Percentiles rank a stretch among this genome's conserved stretches.
Conservation (phyloP, 352 stramenopile species). For the Peronospora tabacina region DNA sequence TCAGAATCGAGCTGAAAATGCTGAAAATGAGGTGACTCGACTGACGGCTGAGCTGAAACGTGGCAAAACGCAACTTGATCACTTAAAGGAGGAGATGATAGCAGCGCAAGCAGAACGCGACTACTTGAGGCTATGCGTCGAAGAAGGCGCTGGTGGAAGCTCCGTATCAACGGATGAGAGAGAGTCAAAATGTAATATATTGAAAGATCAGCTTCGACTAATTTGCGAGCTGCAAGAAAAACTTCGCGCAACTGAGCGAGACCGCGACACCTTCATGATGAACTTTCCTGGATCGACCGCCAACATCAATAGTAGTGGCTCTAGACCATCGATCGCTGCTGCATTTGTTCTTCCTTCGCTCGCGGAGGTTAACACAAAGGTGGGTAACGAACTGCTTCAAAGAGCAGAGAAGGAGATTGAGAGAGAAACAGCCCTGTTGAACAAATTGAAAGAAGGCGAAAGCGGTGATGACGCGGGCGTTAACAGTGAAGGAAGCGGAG, state of each 20-base stretch:
- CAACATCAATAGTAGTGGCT: slow-evolving; percentile 4
- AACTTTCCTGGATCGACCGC: slow-evolving; percentile 13
- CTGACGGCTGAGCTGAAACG: slow-evolving; percentile 73
- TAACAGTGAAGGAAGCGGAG: slow-evolving; percentile 36
- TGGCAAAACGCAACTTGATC: slow-evolving; percentile 65
- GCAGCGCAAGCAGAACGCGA: slow-evolving; percentile 75
- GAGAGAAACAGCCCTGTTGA: slow-evolving; percentile 61
- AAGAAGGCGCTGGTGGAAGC: slow-evolving; percentile 32
- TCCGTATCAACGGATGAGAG: slow-evolving; percentile 30
- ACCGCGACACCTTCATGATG: slow-evolving; percentile 60
- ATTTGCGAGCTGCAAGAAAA: slow-evolving; percentile 79
- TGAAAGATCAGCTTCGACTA: slow-evolving; percentile 73
- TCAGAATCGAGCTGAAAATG: slow-evolving; percentile 61
- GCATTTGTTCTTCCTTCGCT: slow-evolving; percentile 35
- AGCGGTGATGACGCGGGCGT: slow-evolving; percentile 34
- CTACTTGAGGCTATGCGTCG: slow-evolving; percentile 61
- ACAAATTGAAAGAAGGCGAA: slow-evolving; percentile 54
- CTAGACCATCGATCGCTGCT: slow-evolving; percentile 16
- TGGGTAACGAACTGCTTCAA: slow-evolving; percentile 58
- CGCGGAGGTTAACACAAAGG: slow-evolving; percentile 41
- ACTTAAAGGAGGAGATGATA: slow-evolving; percentile 84
- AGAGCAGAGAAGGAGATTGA: slow-evolving; percentile 73
- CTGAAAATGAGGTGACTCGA: slow-evolving; percentile 69
- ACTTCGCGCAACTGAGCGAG: slow-evolving; percentile 49
- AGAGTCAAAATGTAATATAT: slow-evolving; percentile 53